A percentile compares a stretch with the other conserved stretches of the same genome.
Conservation (phyloP, 257 asterid species). For the Prunella vulgaris region DNA sequence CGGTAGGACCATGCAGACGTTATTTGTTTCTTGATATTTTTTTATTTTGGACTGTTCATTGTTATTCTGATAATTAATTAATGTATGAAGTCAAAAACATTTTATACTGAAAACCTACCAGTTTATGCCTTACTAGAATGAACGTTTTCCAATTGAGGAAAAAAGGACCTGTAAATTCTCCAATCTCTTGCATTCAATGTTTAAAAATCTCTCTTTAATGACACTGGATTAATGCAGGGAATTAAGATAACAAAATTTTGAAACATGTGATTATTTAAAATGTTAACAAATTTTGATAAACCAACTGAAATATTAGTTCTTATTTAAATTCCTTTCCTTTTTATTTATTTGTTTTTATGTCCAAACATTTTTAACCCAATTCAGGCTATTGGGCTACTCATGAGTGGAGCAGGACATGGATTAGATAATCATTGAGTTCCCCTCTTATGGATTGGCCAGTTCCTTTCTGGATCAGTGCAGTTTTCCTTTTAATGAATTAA, state of each 20-base stretch:
- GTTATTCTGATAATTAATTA: background rate
- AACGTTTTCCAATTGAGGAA: background rate
- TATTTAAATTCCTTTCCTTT: background rate
- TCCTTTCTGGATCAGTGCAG: background rate
- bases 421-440: background rate
- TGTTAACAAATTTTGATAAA: background rate
- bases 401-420: background rate
- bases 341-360: background rate
- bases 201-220: background rate
- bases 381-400: background rate
- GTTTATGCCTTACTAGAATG: background rate
- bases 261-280: background rate
- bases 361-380: background rate
- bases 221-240: background rate
- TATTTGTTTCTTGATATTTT: background rate
- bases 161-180: background rate
- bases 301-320: background rate
- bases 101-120: background rate
- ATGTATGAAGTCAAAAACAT: background rate
- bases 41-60: background rate
- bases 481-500: background rate
- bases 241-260: background rate
- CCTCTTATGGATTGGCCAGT: background rate
- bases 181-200: background rate
- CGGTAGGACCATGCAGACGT: conserved; percentile 35